Conservation (phyloP, 2,329 filamentous ascomycete genomes). For the Neonectria sp. region DNA sequence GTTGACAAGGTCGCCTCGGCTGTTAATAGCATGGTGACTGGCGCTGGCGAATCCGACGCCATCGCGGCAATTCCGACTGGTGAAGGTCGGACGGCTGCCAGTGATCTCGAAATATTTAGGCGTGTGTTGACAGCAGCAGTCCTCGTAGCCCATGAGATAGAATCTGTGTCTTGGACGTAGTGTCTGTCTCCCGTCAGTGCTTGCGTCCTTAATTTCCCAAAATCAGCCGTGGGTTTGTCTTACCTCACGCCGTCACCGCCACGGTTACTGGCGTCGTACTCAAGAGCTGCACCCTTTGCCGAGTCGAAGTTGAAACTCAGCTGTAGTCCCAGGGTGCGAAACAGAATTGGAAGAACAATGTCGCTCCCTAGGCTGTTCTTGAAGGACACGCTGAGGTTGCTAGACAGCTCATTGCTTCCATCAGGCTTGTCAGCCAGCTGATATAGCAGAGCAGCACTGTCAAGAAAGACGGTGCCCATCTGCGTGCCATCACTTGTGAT, state of each 20-base stretch:
- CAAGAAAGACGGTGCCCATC: background rate
- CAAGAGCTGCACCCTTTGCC: background rate
- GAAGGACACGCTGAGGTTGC: background rate
- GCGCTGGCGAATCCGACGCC: background rate
- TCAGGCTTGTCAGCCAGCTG: background rate
- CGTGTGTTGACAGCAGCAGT: background rate
- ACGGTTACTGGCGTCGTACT: background rate
- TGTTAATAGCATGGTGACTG: background rate
- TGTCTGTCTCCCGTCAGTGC: background rate
- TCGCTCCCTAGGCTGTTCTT: background rate
- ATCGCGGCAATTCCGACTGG: background rate
- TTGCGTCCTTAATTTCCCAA: background rate
- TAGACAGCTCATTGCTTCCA: background rate
- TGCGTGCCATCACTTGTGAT: background rate
- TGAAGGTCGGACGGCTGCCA: background rate
- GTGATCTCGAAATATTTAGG: background rate
- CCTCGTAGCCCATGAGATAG: background rate
- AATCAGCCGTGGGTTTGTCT: background rate
- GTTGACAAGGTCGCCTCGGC: background rate
- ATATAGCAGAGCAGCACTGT: background rate
- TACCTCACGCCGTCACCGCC: background rate
- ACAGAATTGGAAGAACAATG: background rate
- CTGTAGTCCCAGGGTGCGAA: background rate
- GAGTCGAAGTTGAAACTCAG: constrained; percentile 1
- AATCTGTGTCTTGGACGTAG: background rate